These are phyloP conservation scores for Paramecium primaurelia DNA, from an alignment of 73 alveolate genomes.

Conservation along the genomic window DNA sequence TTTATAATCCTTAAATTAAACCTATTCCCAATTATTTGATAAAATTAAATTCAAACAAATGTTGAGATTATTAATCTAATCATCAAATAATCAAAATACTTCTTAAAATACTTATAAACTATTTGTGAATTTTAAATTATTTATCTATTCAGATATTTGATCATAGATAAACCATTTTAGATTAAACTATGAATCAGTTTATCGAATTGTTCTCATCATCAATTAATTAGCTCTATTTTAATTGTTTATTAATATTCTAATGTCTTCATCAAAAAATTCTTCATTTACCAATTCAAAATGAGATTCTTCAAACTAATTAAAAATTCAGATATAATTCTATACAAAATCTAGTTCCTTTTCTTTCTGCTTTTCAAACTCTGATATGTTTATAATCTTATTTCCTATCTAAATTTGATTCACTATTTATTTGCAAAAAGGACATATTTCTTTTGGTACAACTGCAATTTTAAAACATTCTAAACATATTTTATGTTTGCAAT, in stretches of 20 bases:
- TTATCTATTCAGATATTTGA: background rate
- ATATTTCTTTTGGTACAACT: slow-evolving; percentile 25
- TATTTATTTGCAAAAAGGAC: slow-evolving; percentile 27
- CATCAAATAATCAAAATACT: background rate
- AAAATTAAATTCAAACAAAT: background rate
- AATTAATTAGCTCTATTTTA: background rate
- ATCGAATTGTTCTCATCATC: background rate
- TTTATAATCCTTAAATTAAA: background rate
- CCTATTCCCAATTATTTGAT: background rate
- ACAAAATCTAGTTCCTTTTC: background rate
- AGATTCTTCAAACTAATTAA: slow-evolving; percentile 8
- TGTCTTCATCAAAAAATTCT: background rate
- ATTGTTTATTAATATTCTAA: background rate
- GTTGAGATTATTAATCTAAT: background rate
- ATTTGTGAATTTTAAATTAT: background rate
- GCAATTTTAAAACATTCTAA: background rate
- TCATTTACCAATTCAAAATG: slow-evolving; percentile 25
- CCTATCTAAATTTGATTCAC: background rate
- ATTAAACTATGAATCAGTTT: background rate
- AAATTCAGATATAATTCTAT: background rate
- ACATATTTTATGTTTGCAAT: slow-evolving; percentile 27
- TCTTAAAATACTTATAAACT: background rate
- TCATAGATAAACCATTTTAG: background rate
- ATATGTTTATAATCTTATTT: background rate
- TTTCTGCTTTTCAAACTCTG: background rate